A percentile compares a stretch with the other conserved stretches of the same genome.
These are phyloP conservation scores for Aspergillus intermedius DNA, from an alignment of 2,329 filamentous ascomycete species.

Conservation along the genomic window DNA sequence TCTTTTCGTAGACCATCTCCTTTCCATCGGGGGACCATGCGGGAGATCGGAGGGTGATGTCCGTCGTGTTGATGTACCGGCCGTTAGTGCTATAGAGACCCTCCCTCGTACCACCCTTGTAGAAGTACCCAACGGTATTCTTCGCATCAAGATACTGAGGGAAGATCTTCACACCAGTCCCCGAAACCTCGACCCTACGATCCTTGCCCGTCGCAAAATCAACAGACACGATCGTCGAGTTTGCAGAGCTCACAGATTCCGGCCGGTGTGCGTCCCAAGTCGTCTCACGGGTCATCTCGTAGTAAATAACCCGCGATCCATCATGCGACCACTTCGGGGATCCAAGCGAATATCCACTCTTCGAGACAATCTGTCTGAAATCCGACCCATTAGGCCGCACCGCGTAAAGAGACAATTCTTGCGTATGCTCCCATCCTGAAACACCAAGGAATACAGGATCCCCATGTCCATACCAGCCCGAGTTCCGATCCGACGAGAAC, in stretches of 20 bases:
- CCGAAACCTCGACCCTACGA: slow-evolving; percentile 22
- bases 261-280: slow-evolving; percentile 35
- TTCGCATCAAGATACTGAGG: slow-evolving; percentile 27
- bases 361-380: slow-evolving; percentile 29
- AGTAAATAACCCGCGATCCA: slow-evolving; percentile 31
- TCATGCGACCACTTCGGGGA: slow-evolving; percentile 36
- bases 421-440: slow-evolving; percentile 38
- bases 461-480: slow-evolving; percentile 37
- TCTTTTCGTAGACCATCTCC: slow-evolving; percentile 18
- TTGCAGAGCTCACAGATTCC: slow-evolving; percentile 9
- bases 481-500: slow-evolving; percentile 39
- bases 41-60: slow-evolving; percentile 9
- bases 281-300: slow-evolving; percentile 34
- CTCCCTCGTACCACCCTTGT: slow-evolving; percentile 15
- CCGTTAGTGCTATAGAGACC: slow-evolving; percentile 25
- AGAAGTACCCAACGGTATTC: slow-evolving; percentile 15
- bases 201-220: slow-evolving; percentile 36
- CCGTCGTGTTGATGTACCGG: slow-evolving; percentile 5
- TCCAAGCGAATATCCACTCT: slow-evolving; percentile 31
- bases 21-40: slow-evolving; percentile 31
- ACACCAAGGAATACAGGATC: slow-evolving; percentile 22
- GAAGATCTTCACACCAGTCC: slow-evolving; percentile 25
- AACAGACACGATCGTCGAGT: slow-evolving; percentile 24
- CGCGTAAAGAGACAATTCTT: slow-evolving; percentile 36
- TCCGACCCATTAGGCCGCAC: slow-evolving; percentile 33